A percentile compares a stretch with the other conserved stretches of the same genome.
phyloP scores from a whole-genome alignment of 2,329 filamentous ascomycete species.

The Ceratocystis papillata region DNA sequence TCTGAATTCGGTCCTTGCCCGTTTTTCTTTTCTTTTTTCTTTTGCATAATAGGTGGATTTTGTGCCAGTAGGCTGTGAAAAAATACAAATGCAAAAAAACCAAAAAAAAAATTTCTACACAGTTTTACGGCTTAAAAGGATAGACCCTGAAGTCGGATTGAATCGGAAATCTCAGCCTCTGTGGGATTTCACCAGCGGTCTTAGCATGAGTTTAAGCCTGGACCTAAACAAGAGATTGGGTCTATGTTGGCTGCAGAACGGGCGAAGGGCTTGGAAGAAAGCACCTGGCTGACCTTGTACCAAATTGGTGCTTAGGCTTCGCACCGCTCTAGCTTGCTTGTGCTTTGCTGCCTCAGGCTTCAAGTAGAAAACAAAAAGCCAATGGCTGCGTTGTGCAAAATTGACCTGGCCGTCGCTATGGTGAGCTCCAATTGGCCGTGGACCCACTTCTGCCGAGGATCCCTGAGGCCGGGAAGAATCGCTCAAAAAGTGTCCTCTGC shows the following conservation, averaged over 20 bases:
- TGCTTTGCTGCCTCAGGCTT: conserved; percentile 9
- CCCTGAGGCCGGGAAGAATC: conserved; percentile 24
- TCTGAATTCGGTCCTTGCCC: not conserved
- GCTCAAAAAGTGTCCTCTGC: conserved; percentile 21
- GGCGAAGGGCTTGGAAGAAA: not conserved
- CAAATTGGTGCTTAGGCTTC: conserved; percentile 7
- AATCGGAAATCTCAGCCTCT: conserved; percentile 12
- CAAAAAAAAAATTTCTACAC: too few species aligned
- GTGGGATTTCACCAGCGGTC: not conserved
- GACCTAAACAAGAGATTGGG: not conserved
- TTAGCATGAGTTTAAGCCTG: not conserved
- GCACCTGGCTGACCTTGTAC: not conserved
- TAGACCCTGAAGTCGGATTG: conserved; percentile 4
- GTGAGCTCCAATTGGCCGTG: conserved; percentile 20
- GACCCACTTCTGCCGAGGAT: conserved; percentile 23
- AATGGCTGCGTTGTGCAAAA: conserved; percentile 13
- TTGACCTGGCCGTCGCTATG: conserved; percentile 14
- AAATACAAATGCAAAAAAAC: too few species aligned
- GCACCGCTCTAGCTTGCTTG: not conserved
- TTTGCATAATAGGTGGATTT: not conserved
- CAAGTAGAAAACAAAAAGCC: not conserved
- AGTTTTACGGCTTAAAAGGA: not conserved
- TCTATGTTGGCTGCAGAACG: too few species aligned
- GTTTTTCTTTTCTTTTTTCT: not conserved
- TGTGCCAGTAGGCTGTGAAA: not conserved